Evolutionary conservation across 306 rosid genomes (phyloP).

Genomic region (Citrullus amarus): DNA sequence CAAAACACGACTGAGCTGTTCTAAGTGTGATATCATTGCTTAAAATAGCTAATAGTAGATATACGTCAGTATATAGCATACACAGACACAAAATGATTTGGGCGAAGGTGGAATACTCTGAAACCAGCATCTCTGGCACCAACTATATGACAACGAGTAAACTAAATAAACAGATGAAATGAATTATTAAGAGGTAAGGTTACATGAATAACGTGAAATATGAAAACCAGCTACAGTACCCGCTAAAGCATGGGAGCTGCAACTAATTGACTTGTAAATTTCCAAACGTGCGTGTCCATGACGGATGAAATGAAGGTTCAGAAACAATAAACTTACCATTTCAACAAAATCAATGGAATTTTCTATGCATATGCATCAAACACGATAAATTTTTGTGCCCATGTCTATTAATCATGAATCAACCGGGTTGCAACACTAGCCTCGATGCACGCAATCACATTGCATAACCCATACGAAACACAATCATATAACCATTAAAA

Average conservation of each 20-base stretch:
- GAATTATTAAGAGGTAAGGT: neutral
- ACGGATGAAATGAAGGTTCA: neutral
- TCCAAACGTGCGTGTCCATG: neutral
- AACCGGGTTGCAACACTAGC: conserved; percentile 15
- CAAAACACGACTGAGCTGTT: neutral
- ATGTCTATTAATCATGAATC: conserved; percentile 17
- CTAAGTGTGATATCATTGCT: neutral
- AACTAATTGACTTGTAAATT: neutral
- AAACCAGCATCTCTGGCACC: neutral
- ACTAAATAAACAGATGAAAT: neutral
- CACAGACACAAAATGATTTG: neutral
- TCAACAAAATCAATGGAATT: neutral
- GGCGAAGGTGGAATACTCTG: neutral
- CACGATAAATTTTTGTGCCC: conserved; percentile 22
- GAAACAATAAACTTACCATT: neutral
- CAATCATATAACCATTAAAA: conserved; percentile 13
- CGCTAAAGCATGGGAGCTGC: neutral
- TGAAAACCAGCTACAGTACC: neutral
- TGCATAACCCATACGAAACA: conserved; percentile 36
- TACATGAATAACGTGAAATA: neutral
- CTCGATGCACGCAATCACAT: conserved; percentile 35
- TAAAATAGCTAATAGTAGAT: neutral
- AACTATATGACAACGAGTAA: neutral
- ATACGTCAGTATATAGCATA: neutral
- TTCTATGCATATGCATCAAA: neutral